Evolutionary conservation across 495 filamentous ascomycete genomes (phyloP), one percentile per base, ranked within the genome.

Genomic region (Cryomyces minteri): DNA sequence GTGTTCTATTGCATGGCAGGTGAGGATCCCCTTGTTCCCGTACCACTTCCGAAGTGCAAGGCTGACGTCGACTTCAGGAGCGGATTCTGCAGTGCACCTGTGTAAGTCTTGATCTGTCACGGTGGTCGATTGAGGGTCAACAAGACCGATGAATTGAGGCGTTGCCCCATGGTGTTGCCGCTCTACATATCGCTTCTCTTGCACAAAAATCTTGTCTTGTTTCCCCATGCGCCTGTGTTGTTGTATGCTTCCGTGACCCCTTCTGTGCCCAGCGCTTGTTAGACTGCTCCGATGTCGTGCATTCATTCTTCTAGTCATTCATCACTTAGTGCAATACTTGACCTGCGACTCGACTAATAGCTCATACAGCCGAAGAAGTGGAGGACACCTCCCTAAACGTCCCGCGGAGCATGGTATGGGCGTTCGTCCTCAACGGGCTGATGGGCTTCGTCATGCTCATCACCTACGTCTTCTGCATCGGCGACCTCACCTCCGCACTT

Each of bases 1-100:
- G 61, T 65, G 5, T 49, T 68, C 48, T 65, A 64, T 44, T 59
- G 58, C 39, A 58, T 41, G 11, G 28, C 40, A 1, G 40, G 40
- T 29, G 8, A 10, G 34, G 9, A 14, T 38, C 18, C 18, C 18
- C 18, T 25, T 25, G 18, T 25, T 25, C 2, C 18, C 18, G 18
- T 25, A 25, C 2, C 18, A 25, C 18, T 25, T 25, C 18, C 2
- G 12, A 38, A 14, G 34, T 10, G 12, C 12, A 14, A 14, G 12
- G 34, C 12, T 38, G 34, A 38, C 9, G 12, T 14, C 12, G 12
- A 38, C 3, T 10, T 38, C 12, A 38, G 34, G 9, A 38, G 34
- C 9, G 34, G 40, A 41, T 41, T 41, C n/a, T 30, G 40, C 40
- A 18, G 40, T 41, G 8, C 40, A 54, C 43, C 40, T 62, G n/a